Evolutionary conservation across 345 rosid genomes (phyloP).

Genomic region (Dimocarpus longan): DNA sequence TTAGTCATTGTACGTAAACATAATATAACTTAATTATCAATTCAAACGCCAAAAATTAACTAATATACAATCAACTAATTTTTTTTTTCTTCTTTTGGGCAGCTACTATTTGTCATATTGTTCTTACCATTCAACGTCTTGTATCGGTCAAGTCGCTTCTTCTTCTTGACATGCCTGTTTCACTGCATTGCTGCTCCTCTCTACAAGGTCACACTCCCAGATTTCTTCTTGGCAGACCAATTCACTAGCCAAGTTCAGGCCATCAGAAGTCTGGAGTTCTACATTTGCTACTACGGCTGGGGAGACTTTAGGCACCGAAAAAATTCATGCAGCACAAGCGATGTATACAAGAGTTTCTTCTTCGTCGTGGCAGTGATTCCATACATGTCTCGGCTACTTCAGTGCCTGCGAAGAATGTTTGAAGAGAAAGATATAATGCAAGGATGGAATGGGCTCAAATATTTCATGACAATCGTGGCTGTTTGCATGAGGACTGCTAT

Average conservation of each 20-base stretch:
- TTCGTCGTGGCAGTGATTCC: constrained; percentile 68
- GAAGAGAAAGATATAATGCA: constrained; percentile 63
- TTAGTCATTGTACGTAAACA: constrained; percentile 31
- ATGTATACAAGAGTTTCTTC: constrained; percentile 43
- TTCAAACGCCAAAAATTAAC: constrained; percentile 2
- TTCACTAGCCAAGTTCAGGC: constrained; percentile 84
- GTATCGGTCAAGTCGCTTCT: constrained; percentile 43
- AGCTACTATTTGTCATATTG: constrained; percentile 33
- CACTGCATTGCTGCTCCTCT: constrained; percentile 48
- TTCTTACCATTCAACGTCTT: constrained; percentile 41
- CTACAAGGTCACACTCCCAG: constrained; percentile 61
- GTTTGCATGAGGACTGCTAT: constrained; percentile 61
- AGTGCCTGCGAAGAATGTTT: constrained; percentile 59
- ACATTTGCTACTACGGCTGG: constrained; percentile 73
- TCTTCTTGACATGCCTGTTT: constrained; percentile 36
- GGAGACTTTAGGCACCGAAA: constrained; percentile 53
- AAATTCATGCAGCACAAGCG: constrained; percentile 40
- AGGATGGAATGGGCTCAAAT: constrained; percentile 60
- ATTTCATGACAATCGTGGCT: constrained; percentile 54
- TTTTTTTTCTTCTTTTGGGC: constrained; percentile 2
- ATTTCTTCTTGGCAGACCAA: constrained; percentile 78
- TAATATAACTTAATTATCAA: background rate
- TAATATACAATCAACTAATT: background rate
- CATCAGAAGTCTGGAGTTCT: constrained; percentile 70
- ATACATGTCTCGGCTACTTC: constrained; percentile 61